Percentiles rank a stretch among this genome's conserved stretches.
These are phyloP conservation scores for Verticillium zaregamsianum DNA, from an alignment of 2,329 filamentous ascomycete genomes.

Conservation along the genomic window DNA sequence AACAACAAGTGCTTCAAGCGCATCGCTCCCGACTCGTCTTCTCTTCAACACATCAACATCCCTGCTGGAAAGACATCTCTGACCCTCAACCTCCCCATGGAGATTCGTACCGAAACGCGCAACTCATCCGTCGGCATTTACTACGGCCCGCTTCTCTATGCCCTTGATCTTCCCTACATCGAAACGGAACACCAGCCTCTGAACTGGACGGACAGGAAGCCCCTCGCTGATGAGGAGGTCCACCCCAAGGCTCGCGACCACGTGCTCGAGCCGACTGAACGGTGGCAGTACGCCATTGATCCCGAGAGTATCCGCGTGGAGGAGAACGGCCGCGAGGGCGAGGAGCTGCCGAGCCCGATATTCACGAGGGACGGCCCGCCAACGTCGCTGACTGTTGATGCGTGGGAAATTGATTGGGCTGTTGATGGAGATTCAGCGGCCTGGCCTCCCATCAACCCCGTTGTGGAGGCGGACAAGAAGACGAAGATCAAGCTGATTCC, in stretches of 20 bases:
- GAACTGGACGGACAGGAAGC: slow-evolving; percentile 20
- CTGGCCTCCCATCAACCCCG: slow-evolving; percentile 22
- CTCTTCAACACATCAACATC: slow-evolving; percentile 3
- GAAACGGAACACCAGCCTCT: slow-evolving; percentile 13
- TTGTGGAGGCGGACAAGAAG: slow-evolving; percentile 27
- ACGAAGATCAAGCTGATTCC: slow-evolving; percentile 33
- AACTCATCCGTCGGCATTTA: slow-evolving; percentile 36
- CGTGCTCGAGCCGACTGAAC: slow-evolving; percentile 27
- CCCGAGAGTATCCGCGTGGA: slow-evolving; percentile 18
- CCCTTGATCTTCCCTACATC: slow-evolving; percentile 28
- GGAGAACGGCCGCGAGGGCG: slow-evolving; percentile 8
- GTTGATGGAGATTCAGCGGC: slow-evolving; percentile 23
- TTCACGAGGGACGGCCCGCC: slow-evolving; percentile 24
- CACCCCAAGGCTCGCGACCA: slow-evolving; percentile 23
- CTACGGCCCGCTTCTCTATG: slow-evolving; percentile 38
- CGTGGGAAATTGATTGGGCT: slow-evolving; percentile 28
- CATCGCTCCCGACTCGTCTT: background rate
- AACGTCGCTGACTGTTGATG: slow-evolving; percentile 29
- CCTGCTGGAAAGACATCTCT: slow-evolving; percentile 8
- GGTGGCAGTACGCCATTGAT: slow-evolving; percentile 24
- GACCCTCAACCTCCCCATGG: slow-evolving; percentile 9
- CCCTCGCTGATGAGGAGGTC: slow-evolving; percentile 3
- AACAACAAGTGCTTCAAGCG: background rate
- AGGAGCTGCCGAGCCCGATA: slow-evolving; percentile 21
- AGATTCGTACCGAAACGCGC: slow-evolving; percentile 16